Conservation (phyloP, 108 stramenopile species). For the Aurantiochytrium sp. region DNA sequence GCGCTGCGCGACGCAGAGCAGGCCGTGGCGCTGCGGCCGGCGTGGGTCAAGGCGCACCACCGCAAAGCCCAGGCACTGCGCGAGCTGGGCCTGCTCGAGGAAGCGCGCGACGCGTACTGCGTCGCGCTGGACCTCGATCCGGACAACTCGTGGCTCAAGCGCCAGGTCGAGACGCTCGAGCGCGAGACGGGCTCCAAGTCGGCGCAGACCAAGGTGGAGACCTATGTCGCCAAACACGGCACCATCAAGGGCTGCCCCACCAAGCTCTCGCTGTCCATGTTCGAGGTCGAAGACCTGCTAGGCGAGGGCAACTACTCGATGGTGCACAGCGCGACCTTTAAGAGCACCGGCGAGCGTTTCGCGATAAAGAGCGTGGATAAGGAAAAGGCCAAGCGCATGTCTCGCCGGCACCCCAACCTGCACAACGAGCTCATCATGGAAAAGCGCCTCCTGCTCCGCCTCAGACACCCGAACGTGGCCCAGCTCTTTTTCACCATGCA, state of each 20-base stretch:
- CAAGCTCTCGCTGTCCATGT: neutral
- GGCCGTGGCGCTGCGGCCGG: neutral
- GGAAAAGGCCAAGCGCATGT: conserved; percentile 74
- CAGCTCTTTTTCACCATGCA: conserved; percentile 79
- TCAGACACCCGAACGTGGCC: conserved; percentile 57
- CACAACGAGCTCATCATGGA: conserved; percentile 97
- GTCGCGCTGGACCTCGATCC: neutral
- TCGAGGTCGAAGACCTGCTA: conserved; percentile 22
- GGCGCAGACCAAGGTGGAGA: neutral
- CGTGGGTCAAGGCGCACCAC: neutral
- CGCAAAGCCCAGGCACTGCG: neutral
- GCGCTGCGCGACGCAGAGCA: conserved; percentile 16
- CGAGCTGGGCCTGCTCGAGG: neutral
- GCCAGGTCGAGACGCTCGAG: neutral
- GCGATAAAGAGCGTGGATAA: conserved; percentile 93
- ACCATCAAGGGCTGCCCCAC: conserved; percentile 28
- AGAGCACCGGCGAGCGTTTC: conserved; percentile 73
- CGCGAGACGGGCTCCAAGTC: neutral
- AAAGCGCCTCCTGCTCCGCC: conserved; percentile 67
- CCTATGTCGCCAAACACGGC: neutral
- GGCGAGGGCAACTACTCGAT: conserved; percentile 79
- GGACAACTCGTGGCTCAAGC: neutral
- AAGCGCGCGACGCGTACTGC: conserved; percentile 21
- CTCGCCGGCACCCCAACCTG: conserved; percentile 84
- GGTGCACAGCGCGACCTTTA: conserved; percentile 71